These are phyloP conservation scores for Serendipita indica DNA, from an alignment of 768 basidiomycete genomes.

Conservation along the genomic window DNA sequence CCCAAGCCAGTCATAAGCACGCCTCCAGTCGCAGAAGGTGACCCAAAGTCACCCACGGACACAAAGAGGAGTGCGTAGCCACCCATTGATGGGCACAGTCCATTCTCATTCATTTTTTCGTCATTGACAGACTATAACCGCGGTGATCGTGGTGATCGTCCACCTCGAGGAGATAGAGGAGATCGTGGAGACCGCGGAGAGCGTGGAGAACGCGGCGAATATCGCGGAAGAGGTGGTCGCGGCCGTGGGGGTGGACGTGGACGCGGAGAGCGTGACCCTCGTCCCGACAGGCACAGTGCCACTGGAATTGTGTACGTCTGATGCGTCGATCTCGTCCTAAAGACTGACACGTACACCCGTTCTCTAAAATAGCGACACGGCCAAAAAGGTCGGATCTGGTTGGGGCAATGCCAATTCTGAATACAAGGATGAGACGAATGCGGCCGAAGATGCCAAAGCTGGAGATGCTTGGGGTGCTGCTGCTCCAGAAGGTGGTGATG, in stretches of 20 bases:
- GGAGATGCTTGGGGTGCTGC: constrained; percentile 28
- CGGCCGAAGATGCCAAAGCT: constrained; percentile 43
- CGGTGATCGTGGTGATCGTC: constrained; percentile 6
- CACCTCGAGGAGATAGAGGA: constrained; percentile 11
- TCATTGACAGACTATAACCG: neutral
- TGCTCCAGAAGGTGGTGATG: constrained; percentile 19
- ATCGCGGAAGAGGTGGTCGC: constrained; percentile 26
- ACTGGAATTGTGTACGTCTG: constrained; percentile 44
- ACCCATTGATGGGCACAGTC: neutral
- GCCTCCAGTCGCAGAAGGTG: neutral
- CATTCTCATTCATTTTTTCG: neutral
- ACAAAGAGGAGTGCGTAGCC: constrained; percentile 5
- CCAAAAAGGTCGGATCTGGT: constrained; percentile 85
- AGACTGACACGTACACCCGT: neutral
- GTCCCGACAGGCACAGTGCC: constrained; percentile 73
- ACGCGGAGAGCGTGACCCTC: constrained; percentile 48
- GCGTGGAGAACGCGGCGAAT: constrained; percentile 21
- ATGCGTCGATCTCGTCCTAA: neutral
- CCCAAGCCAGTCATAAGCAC: constrained; percentile 6
- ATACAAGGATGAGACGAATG: constrained; percentile 65
- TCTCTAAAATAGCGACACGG: constrained; percentile 81
- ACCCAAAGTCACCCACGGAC: neutral
- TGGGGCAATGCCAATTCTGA: constrained; percentile 88
- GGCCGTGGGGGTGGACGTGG: constrained; percentile 31
- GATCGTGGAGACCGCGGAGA: constrained; percentile 26